Percentiles rank a stretch among this genome's conserved stretches.
Conservation (phyloP, 495 filamentous ascomycete species). For the Entonaema liquescens region DNA sequence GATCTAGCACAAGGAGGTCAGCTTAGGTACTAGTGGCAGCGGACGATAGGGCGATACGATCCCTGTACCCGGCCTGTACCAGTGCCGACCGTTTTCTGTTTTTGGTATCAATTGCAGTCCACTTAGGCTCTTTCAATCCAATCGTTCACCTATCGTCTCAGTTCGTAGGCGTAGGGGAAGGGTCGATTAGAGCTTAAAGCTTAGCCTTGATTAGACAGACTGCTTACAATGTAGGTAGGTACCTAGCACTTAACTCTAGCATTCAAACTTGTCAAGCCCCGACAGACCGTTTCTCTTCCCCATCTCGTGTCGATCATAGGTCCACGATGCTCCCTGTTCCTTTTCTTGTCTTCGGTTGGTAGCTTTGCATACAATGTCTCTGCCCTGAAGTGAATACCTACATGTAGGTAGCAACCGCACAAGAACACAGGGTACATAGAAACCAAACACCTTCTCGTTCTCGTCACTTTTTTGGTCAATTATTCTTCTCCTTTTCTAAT, state of each 20-base stretch:
- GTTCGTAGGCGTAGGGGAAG: conserved; percentile 1
- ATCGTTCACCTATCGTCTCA: neutral
- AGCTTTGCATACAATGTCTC: conserved; percentile 39
- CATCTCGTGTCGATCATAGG: conserved; percentile 38
- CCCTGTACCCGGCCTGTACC: conserved; percentile 36
- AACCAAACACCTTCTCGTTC: conserved; percentile 34
- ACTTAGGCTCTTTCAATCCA: conserved; percentile 19
- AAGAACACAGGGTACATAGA: conserved; percentile 7
- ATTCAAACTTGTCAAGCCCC: conserved; percentile 28
- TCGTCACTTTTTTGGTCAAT: conserved; percentile 17
- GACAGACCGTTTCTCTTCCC: conserved; percentile 27
- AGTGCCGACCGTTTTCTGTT: conserved; percentile 30
- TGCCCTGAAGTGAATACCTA: conserved; percentile 19
- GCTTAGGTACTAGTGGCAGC: neutral
- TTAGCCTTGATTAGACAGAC: neutral
- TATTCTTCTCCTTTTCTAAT: conserved; percentile 5
- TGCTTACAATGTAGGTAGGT: neutral
- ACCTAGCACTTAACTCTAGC: neutral
- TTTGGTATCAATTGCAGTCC: conserved; percentile 37
- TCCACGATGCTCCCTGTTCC: conserved; percentile 36
- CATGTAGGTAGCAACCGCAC: conserved; percentile 9
- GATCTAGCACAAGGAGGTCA: neutral
- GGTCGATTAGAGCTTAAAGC: conserved; percentile 14
- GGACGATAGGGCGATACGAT: neutral
- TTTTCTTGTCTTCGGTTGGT: conserved; percentile 33